A percentile compares a stretch with the other conserved stretches of the same genome.
Evolutionary conservation across 2,329 filamentous ascomycete species (phyloP).

Genomic region (Achaetomium macrosporum): DNA sequence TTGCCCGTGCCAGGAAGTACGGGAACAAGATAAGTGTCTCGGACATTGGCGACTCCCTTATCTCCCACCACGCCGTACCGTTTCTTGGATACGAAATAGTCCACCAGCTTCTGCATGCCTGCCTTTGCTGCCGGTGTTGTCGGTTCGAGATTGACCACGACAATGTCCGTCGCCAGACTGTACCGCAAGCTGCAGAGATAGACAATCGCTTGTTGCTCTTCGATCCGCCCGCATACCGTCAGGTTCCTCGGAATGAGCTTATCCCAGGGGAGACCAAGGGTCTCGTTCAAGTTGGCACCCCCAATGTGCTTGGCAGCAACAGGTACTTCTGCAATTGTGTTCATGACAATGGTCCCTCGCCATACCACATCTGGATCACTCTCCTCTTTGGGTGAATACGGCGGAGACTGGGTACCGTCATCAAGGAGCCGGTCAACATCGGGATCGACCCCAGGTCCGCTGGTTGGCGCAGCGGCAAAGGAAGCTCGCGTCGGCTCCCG

Average conservation of each 20-base stretch:
- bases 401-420: constrained; percentile 70
- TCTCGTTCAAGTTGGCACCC: constrained; percentile 69
- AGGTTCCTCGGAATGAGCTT: constrained; percentile 66
- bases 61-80: constrained; percentile 85
- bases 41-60: constrained; percentile 66
- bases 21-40: constrained; percentile 88
- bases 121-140: constrained; percentile 54
- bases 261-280: constrained; percentile 54
- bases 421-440: constrained; percentile 90
- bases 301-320: constrained; percentile 78
- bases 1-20: constrained; percentile 64
- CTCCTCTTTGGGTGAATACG: constrained; percentile 71
- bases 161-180: constrained; percentile 74
- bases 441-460: constrained; percentile 66
- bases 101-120: constrained; percentile 70
- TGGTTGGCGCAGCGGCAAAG: constrained; percentile 38
- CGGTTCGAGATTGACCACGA: constrained; percentile 67
- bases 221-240: constrained; percentile 72
- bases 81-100: constrained; percentile 77
- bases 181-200: constrained; percentile 86
- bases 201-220: constrained; percentile 75
- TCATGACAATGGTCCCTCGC: constrained; percentile 73
- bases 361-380: constrained; percentile 67
- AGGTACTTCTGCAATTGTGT: constrained; percentile 66
- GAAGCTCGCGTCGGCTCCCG: constrained; percentile 42